These are phyloP conservation scores for Trichoderma citrinoviride DNA, from an alignment of 2,329 filamentous ascomycete species.

Conservation along the genomic window DNA sequence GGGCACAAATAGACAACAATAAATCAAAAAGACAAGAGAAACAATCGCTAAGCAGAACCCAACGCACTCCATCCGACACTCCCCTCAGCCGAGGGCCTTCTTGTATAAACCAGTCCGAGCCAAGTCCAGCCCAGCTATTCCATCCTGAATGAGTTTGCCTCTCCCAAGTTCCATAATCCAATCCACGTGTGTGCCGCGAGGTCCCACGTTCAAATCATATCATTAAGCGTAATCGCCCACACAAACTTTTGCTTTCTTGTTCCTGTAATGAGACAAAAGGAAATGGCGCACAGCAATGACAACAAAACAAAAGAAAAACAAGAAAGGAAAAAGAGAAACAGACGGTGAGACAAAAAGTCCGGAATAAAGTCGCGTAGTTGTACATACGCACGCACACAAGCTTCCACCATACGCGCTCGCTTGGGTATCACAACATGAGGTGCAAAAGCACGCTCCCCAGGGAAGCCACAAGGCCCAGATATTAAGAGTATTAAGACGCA, in stretches of 20 bases:
- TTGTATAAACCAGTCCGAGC: not conserved
- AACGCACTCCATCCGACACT: not conserved
- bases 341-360: not conserved
- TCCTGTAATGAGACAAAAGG: not conserved
- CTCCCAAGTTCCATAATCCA: slow-evolving; percentile 5
- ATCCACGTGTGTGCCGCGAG: slow-evolving; percentile 4
- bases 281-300: not conserved
- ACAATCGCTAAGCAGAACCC: not conserved
- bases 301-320: not conserved
- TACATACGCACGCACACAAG: slow-evolving; percentile 27
- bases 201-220: slow-evolving; percentile 10
- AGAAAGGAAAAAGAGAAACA: not conserved
- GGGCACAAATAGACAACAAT: not conserved
- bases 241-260: slow-evolving; percentile 14
- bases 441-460: slow-evolving; percentile 23
- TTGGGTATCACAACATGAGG: slow-evolving; percentile 36
- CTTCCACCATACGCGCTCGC: slow-evolving; percentile 16
- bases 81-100: not conserved
- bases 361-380: slow-evolving; percentile 21
- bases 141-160: slow-evolving; percentile 8
- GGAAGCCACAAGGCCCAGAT: not conserved
- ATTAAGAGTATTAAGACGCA: slow-evolving; percentile 21
- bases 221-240: slow-evolving; percentile 14
- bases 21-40: not conserved
- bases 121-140: slow-evolving; percentile 12